A percentile compares a stretch with the other conserved stretches of the same genome.
Evolutionary conservation across 768 basidiomycete genomes (phyloP).

Genomic region (Phaffia australis): DNA sequence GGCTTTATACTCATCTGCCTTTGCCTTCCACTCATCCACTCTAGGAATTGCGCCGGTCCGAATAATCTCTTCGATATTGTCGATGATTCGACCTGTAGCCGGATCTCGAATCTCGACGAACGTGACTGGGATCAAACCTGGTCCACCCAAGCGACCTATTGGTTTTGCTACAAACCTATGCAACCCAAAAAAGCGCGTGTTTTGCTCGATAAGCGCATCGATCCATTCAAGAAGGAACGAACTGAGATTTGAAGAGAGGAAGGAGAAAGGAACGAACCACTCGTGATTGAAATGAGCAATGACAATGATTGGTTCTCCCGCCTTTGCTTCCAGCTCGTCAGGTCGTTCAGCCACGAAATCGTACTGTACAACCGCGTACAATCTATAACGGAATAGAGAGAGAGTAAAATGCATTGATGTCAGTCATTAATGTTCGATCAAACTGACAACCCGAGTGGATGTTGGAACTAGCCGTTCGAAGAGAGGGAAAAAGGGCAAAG

Average conservation of each 20-base stretch:
- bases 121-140: slow-evolving; percentile 90
- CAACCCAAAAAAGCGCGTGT: neutral
- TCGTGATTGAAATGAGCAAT: slow-evolving; percentile 99
- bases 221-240: neutral
- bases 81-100: slow-evolving; percentile 63
- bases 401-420: neutral
- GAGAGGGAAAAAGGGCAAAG: neutral
- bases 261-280: slow-evolving; percentile 47
- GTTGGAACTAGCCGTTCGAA: neutral
- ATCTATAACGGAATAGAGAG: slow-evolving; percentile 41
- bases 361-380: slow-evolving; percentile 90
- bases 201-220: neutral
- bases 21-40: slow-evolving; percentile 98
- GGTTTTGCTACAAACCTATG: slow-evolving; percentile 85
- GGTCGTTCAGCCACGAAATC: slow-evolving; percentile 91
- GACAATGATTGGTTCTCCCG: slow-evolving; percentile 87
- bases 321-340: slow-evolving; percentile 90
- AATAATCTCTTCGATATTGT: slow-evolving; percentile 65
- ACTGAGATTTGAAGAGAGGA: slow-evolving; percentile 2
- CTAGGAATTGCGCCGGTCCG: slow-evolving; percentile 78
- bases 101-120: slow-evolving; percentile 97
- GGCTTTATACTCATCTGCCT: slow-evolving; percentile 89
- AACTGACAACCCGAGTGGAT: no score
- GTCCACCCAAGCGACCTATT: slow-evolving; percentile 85
- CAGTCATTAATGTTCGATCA: neutral